Base-by-base conservation (phyloP, 2,329 filamentous ascomycete species). In the Fusarium mangiferae region DNA sequence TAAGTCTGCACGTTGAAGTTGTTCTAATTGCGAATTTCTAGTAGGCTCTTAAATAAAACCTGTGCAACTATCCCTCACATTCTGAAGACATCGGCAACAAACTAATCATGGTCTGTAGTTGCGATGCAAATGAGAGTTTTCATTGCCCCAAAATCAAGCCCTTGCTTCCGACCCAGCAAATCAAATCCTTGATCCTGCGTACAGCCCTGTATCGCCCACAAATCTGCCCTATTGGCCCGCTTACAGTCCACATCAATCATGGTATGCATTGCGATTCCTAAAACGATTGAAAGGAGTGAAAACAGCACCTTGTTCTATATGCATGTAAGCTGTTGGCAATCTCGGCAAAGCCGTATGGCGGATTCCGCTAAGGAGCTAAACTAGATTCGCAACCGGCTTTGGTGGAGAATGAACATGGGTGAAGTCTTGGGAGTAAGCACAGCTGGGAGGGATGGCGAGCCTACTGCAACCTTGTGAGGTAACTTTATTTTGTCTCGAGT, bases 11-110 rank as follows among this genome's bases (percentile, higher is more conserved):
- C 2, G 2, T 14, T 24, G 7, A 15, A 3, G 9, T 24, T 20
- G 8, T 33, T 12, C 22, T 5, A 13, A 10, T 7, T 18, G 28
- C 9, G 5, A 13, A 18, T 14, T 33, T 24, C 11, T 24, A 18
- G 5, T 4, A 3, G 1, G 7, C 17, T 24, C 4, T 4, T 2
- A 12, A 24, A 24, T 2, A 12, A 24, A 24, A 3, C 3, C 1
- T 51, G 30, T 6, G 6, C 12, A 20, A 35, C 5, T 9, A 14
- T 6, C 5, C 6, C 35, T 2, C 7, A 3, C 20, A 30, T 7
- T 7, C 1, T 24, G 22, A 7, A 18, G 17, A 11, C 6, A 14
- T 18, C 5, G 22, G 5, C 8, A 51, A 24, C 15, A 5, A 4
- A 14, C 1, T 14, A 8, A 35, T 24, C 18, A 5, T 51, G 22